phyloP scores from a whole-genome alignment of 2,329 filamentous ascomycete species.

The Daldinia sp. region DNA sequence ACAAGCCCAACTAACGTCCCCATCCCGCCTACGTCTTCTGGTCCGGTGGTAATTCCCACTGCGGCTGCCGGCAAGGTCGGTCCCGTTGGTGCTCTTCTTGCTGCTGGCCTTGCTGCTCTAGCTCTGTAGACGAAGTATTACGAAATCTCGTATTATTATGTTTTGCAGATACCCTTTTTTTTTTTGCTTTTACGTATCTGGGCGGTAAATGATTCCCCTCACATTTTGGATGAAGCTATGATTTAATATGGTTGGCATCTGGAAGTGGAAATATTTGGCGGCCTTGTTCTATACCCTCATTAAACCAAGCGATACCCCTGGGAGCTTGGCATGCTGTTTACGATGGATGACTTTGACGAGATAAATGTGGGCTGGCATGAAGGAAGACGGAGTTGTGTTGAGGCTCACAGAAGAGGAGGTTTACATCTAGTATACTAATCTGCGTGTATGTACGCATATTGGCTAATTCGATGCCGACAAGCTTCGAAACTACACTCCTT shows the following conservation, averaged over 20 bases:
- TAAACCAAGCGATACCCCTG: conserved; percentile 30
- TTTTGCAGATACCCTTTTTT: conserved; percentile 35
- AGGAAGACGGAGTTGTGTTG: conserved; percentile 26
- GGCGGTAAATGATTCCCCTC: conserved; percentile 9
- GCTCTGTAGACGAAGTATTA: conserved; percentile 45
- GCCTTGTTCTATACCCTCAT: conserved; percentile 41
- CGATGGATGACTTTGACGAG: conserved; percentile 34
- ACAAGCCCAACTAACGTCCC: conserved; percentile 42
- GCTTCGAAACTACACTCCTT: conserved; percentile 32
- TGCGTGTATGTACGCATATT: conserved; percentile 32
- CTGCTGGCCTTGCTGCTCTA: conserved; percentile 52
- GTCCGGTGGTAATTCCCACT: conserved; percentile 46
- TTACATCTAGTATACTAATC: conserved; percentile 15
- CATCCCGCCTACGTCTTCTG: conserved; percentile 39
- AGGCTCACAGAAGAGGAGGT: conserved; percentile 25
- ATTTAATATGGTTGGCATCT: conserved; percentile 30
- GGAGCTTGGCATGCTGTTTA: conserved; percentile 32
- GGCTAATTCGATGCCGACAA: conserved; percentile 31
- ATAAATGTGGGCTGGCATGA: conserved; percentile 30
- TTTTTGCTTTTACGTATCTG: conserved; percentile 6
- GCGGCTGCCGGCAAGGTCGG: conserved; percentile 50
- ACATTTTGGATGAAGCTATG: conserved; percentile 9
- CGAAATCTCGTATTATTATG: conserved; percentile 14
- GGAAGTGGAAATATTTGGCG: conserved; percentile 27
- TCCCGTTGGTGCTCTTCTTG: conserved; percentile 49